Conservation (phyloP, 2,329 filamentous ascomycete species). For the Clonostachys sp. region DNA sequence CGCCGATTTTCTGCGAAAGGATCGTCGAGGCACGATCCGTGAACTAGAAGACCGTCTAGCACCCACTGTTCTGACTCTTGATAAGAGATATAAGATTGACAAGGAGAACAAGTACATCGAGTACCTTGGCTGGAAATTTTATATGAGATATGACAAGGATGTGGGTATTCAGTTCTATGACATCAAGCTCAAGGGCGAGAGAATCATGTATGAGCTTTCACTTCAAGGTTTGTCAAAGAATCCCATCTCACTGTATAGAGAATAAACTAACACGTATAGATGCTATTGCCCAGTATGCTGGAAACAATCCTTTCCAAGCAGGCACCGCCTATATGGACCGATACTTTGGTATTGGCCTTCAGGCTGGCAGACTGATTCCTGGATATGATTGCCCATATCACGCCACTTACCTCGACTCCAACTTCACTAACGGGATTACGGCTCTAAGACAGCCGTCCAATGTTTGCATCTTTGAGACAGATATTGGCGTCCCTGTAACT, state of each 20-base stretch:
- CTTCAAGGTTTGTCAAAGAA: conserved; percentile 26
- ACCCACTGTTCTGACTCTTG: conserved; percentile 5
- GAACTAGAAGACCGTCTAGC: conserved; percentile 9
- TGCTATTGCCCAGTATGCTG: conserved; percentile 43
- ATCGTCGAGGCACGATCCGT: conserved; percentile 6
- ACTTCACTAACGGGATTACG: conserved; percentile 33
- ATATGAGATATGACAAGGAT: conserved; percentile 41
- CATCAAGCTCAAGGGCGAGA: conserved; percentile 47
- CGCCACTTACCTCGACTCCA: conserved; percentile 39
- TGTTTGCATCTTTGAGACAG: conserved; percentile 52
- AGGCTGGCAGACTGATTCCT: conserved; percentile 33
- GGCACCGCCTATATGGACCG: conserved; percentile 38
- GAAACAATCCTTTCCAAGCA: conserved; percentile 36
- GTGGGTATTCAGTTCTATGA: conserved; percentile 43
- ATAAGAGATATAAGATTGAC: conserved; percentile 10
- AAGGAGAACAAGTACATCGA: conserved; percentile 9
- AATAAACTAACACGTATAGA: conserved; percentile 27
- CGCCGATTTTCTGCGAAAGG: conserved; percentile 8
- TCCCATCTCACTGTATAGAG: conserved; percentile 8
- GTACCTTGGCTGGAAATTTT: conserved; percentile 31
- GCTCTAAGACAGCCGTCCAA: conserved; percentile 37
- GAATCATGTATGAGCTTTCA: conserved; percentile 50
- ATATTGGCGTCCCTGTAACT: conserved; percentile 41
- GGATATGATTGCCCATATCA: conserved; percentile 46
- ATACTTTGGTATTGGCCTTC: conserved; percentile 39